A percentile compares a stretch with the other conserved stretches of the same genome.
These are phyloP conservation scores for Aspergillus terreus DNA, from an alignment of 2,329 filamentous ascomycete genomes.

Conservation along the genomic window DNA sequence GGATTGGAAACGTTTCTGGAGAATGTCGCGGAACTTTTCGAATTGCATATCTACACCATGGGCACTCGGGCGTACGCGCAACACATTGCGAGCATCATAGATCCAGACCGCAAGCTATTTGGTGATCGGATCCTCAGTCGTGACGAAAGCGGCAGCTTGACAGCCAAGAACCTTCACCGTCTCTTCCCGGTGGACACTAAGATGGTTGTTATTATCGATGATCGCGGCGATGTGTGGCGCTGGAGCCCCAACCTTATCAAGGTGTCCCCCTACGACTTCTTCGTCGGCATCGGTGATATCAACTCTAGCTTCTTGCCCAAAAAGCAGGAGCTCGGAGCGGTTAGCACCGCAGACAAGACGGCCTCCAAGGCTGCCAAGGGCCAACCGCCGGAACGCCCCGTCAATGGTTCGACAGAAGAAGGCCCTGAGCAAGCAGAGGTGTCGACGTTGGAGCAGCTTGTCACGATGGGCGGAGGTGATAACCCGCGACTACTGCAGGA, in stretches of 20 bases:
- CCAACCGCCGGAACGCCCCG: constrained; percentile 20
- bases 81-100: constrained; percentile 87
- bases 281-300: constrained; percentile 96
- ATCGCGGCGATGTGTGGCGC: constrained; percentile 92
- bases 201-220: constrained; percentile 99
- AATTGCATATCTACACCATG: constrained; percentile 99
- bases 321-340: constrained; percentile 52
- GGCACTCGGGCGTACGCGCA: constrained; percentile 94
- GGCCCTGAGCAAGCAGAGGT: constrained; percentile 32
- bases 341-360: constrained; percentile 37
- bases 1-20: constrained; percentile 78
- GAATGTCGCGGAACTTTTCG: constrained; percentile 74
- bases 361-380: constrained; percentile 23
- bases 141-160: constrained; percentile 93
- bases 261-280: constrained; percentile 94
- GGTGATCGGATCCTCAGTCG: constrained; percentile 93
- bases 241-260: constrained; percentile 93
- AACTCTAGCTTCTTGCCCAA: constrained; percentile 96
- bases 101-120: constrained; percentile 84
- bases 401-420: constrained; percentile 31
- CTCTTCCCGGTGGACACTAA: constrained; percentile 95
- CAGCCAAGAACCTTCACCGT: constrained; percentile 82
- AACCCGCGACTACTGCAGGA: constrained; percentile 65
- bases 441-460: constrained; percentile 67
- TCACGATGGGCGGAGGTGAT: constrained; percentile 70